Evolutionary conservation across 2,329 filamentous ascomycete species (phyloP).

Genomic region (Calonectria fujianensis): DNA sequence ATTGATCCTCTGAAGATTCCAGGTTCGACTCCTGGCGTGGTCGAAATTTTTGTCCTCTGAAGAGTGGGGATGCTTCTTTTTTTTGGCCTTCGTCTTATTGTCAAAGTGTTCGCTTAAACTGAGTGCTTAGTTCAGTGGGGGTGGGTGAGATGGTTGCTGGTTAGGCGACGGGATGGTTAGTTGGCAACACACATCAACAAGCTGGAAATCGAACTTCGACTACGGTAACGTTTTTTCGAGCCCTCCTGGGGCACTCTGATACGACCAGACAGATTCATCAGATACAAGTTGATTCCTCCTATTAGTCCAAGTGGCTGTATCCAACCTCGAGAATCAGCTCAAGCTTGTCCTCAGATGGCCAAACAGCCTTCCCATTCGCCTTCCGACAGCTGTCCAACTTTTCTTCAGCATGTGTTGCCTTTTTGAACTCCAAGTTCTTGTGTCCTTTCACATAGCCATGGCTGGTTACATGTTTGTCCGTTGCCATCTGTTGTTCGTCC

Average conservation of each 20-base stretch:
- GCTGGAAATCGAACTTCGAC: too few species aligned
- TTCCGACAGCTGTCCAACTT: not conserved
- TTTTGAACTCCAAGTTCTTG: not conserved
- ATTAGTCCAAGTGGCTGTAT: not conserved
- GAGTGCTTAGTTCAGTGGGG: not conserved
- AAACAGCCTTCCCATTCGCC: not conserved
- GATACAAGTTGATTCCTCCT: not conserved
- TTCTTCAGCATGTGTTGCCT: not conserved
- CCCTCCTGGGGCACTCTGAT: too few species aligned
- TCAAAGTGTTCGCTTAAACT: not conserved
- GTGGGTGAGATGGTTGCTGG: not conserved
- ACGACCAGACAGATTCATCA: not conserved
- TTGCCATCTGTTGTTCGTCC: not conserved
- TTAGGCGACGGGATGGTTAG: not conserved
- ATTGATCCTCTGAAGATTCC: slow-evolving; percentile 13
- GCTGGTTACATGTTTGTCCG: not conserved
- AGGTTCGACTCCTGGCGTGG: slow-evolving; percentile 25
- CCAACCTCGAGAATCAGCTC: not conserved
- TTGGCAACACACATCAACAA: not conserved
- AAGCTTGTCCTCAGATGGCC: not conserved
- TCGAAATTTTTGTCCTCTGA: not conserved
- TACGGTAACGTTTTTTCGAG: too few species aligned
- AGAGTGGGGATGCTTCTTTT: not conserved
- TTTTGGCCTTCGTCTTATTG: not conserved
- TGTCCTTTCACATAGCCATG: not conserved